A percentile compares a stretch with the other conserved stretches of the same genome.
Conservation (phyloP, 805 yeast genomes). For the Cyberlindnera petersonii region DNA sequence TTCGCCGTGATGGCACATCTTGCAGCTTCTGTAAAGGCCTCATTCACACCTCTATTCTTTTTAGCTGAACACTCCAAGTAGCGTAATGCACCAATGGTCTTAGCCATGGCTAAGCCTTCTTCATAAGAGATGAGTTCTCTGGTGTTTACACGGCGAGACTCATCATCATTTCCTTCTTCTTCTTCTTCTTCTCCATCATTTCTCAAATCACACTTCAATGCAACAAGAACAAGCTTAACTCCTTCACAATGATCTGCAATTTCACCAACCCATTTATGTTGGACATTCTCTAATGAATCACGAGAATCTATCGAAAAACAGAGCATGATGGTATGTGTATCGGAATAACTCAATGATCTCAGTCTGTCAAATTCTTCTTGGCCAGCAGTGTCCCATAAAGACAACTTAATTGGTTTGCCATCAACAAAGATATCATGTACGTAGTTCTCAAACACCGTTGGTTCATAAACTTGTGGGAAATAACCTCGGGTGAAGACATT, state of each 20-base stretch:
- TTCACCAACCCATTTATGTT: slow-evolving; percentile 95
- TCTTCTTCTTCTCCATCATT: slow-evolving; percentile 51
- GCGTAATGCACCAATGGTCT: slow-evolving; percentile 87
- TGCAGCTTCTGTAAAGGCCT: slow-evolving; percentile 98
- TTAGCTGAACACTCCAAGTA: slow-evolving; percentile 97
- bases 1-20: slow-evolving; percentile 91
- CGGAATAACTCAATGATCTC: slow-evolving; percentile 87
- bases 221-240: slow-evolving; percentile 88
- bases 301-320: slow-evolving; percentile 93
- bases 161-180: slow-evolving; percentile 30
- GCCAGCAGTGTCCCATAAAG: slow-evolving; percentile 98
- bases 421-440: slow-evolving; percentile 96
- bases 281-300: slow-evolving; percentile 92
- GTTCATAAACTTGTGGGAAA: slow-evolving; percentile 97
- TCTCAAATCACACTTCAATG: slow-evolving; percentile 91
- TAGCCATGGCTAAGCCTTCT: slow-evolving; percentile 91
- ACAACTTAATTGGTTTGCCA: slow-evolving; percentile 85
- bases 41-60: slow-evolving; percentile 96
- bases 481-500: slow-evolving; percentile 97
- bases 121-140: slow-evolving; percentile 68
- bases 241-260: slow-evolving; percentile 97
- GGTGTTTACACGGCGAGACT: slow-evolving; percentile 35
- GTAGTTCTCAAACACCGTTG: slow-evolving; percentile 95
- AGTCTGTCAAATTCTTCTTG: slow-evolving; percentile 97
- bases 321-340: slow-evolving; percentile 94